Conservation (phyloP, 345 rosid species). For the Eutrema heterophyllum region DNA sequence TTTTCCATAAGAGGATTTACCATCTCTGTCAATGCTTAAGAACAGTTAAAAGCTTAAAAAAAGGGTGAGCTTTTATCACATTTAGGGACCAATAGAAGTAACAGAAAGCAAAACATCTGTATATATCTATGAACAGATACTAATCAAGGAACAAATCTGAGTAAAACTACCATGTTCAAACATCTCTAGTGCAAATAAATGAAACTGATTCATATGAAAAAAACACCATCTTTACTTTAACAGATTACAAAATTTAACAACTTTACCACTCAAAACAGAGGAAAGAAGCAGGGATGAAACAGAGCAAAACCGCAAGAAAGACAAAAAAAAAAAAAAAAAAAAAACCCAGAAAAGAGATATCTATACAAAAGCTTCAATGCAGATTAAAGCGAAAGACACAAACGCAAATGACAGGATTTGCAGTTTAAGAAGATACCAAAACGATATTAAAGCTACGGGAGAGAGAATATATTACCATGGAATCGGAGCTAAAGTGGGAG, state of each 20-base stretch:
- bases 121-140: background rate
- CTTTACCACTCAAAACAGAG: conserved; percentile 1
- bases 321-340: background rate
- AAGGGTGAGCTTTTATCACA: background rate
- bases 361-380: background rate
- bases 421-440: background rate
- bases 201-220: background rate
- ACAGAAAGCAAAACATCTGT: background rate
- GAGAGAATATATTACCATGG: background rate
- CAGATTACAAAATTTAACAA: background rate
- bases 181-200: background rate
- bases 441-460: background rate
- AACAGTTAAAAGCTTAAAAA: too few relatives aligned
- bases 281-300: background rate
- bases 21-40: background rate
- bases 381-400: background rate
- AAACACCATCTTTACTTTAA: background rate
- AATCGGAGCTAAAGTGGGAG: conserved; percentile 7
- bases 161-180: background rate
- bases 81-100: background rate
- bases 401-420: background rate
- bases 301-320: background rate
- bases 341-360: background rate
- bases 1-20: background rate
- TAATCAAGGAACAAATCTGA: background rate